Percentiles rank a stretch among this genome's conserved stretches.
Evolutionary conservation across 768 basidiomycete genomes (phyloP).

Genomic region (Naganishia antarctica): DNA sequence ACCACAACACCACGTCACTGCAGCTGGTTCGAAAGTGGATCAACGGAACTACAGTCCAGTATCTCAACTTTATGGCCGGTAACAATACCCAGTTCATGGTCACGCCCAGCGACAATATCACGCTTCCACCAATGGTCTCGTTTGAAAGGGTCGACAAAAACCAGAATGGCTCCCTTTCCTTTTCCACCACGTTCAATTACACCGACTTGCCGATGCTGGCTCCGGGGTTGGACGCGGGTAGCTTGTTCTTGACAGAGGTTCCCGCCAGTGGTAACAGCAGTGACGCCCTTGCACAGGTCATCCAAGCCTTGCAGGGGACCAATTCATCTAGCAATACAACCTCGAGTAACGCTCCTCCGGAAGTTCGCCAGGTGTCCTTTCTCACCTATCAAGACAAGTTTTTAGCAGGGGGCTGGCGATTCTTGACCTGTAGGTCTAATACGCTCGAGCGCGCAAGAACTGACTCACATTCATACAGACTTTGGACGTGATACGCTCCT

Average conservation of each 20-base stretch:
- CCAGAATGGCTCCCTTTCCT: constrained; percentile 37
- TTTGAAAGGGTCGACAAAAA: constrained; percentile 44
- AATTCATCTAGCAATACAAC: constrained; percentile 38
- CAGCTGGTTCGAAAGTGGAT: constrained; percentile 52
- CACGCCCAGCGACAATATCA: constrained; percentile 46
- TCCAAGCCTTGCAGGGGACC: constrained; percentile 40
- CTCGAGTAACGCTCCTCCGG: not conserved
- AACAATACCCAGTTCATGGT: constrained; percentile 50
- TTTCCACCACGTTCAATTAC: constrained; percentile 49
- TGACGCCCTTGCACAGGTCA: constrained; percentile 40
- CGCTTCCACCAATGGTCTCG: constrained; percentile 49
- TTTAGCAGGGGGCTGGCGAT: constrained; percentile 54
- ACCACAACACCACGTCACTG: constrained; percentile 48
- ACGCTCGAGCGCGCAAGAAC: not conserved
- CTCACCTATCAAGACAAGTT: constrained; percentile 52
- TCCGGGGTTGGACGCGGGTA: constrained; percentile 26
- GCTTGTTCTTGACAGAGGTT: constrained; percentile 46
- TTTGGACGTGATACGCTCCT: constrained; percentile 52
- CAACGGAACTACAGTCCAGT: constrained; percentile 50
- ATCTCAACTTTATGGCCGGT: constrained; percentile 42
- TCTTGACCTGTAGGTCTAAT: constrained; percentile 46
- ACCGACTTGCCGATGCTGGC: constrained; percentile 51
- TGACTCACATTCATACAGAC: constrained; percentile 20
- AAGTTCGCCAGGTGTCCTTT: constrained; percentile 49
- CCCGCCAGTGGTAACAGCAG: constrained; percentile 34